Evolutionary conservation across 2,329 filamentous ascomycete genomes (phyloP).

Genomic region (Colletotrichum sp.): DNA sequence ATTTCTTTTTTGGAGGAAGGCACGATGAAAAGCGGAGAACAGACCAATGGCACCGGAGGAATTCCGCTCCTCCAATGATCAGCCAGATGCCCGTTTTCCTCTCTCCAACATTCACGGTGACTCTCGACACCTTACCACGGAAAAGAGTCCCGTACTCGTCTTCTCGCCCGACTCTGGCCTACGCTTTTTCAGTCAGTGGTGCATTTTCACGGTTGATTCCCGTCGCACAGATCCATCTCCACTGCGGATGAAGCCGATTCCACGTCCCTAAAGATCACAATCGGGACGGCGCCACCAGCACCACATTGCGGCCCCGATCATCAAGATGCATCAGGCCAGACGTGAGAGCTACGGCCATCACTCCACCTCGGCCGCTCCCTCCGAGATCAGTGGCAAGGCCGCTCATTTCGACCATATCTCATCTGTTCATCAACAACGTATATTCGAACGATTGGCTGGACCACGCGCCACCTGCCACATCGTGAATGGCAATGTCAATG

Average conservation of each 20-base stretch:
- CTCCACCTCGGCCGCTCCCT: neutral
- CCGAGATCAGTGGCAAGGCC: constrained; percentile 11
- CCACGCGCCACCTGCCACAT: neutral
- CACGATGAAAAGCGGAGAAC: neutral
- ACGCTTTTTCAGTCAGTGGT: neutral
- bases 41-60: neutral
- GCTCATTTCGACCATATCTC: neutral
- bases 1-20: neutral
- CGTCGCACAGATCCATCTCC: neutral
- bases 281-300: neutral
- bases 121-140: neutral
- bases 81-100: neutral
- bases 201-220: neutral
- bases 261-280: neutral
- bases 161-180: neutral
- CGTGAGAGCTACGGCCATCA: neutral
- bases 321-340: neutral
- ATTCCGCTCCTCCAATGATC: neutral
- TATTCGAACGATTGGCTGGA: neutral
- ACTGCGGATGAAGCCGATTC: neutral
- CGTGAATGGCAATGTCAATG: constrained; percentile 1
- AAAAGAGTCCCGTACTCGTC: neutral
- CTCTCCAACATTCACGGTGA: neutral
- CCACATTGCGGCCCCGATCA: neutral
- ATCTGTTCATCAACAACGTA: neutral